Evolutionary conservation across 148 eudicot species (phyloP).

Genomic region (Silene latifolia): DNA sequence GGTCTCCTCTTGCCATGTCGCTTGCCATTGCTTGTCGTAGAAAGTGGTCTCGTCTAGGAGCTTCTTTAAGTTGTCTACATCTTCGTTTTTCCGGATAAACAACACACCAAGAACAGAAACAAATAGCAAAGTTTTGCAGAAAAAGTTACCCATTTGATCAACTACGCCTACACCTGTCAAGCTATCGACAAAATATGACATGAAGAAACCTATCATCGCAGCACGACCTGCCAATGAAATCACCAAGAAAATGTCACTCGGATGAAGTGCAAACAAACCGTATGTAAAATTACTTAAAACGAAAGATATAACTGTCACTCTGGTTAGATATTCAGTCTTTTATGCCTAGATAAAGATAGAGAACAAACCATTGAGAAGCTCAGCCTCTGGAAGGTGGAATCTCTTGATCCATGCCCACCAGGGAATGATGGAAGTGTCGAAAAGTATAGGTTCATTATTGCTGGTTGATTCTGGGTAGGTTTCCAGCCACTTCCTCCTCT

Average conservation of each 20-base stretch:
- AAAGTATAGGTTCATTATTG: constrained; percentile 65
- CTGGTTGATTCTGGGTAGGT: constrained; percentile 81
- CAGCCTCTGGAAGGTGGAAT: constrained; percentile 99
- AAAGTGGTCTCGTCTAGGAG: constrained; percentile 85
- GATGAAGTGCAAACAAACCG: background rate
- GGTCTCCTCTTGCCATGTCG: constrained; percentile 83
- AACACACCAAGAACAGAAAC: constrained; percentile 84
- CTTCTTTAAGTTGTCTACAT: constrained; percentile 74
- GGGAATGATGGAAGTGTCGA: constrained; percentile 93
- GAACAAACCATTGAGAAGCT: constrained; percentile 77
- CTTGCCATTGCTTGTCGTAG: constrained; percentile 99
- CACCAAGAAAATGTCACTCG: background rate
- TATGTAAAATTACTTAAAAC: background rate
- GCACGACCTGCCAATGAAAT: constrained; percentile 67
- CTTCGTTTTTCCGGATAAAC: constrained; percentile 82
- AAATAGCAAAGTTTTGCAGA: constrained; percentile 91
- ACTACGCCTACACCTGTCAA: constrained; percentile 88
- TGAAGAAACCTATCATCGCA: constrained; percentile 98
- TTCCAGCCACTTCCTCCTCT: constrained; percentile 93
- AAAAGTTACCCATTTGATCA: constrained; percentile 94
- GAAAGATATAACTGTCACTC: no score
- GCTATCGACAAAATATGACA: constrained; percentile 98
- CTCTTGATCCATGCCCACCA: constrained; percentile 99
- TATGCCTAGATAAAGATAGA: background rate
- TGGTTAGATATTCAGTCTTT: no score